Evolutionary conservation across 2,329 filamentous ascomycete species (phyloP).

Genomic region (Exophiala spinifera): DNA sequence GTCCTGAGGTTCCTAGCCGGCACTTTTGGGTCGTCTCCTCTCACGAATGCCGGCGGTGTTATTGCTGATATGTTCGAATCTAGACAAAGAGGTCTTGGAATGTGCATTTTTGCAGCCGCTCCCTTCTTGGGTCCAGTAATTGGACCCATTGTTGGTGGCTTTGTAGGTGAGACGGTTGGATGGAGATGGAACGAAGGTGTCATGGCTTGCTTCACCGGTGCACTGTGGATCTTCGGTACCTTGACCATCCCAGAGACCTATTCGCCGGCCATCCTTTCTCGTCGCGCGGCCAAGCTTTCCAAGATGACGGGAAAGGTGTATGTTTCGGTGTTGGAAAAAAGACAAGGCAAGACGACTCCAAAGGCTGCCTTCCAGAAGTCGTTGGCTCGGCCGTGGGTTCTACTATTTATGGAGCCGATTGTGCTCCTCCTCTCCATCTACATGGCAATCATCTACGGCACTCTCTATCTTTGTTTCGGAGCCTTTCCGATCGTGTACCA

Average conservation of each 20-base stretch:
- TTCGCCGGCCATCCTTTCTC: conserved; percentile 50
- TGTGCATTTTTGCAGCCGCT: conserved; percentile 57
- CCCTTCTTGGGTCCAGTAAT: conserved; percentile 50
- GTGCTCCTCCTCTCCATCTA: conserved; percentile 63
- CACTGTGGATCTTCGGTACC: conserved; percentile 54
- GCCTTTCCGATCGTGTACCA: conserved; percentile 66
- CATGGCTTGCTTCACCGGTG: conserved; percentile 60
- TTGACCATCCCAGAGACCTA: conserved; percentile 60
- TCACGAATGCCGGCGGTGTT: conserved; percentile 62
- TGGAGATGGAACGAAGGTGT: conserved; percentile 69
- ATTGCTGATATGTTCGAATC: conserved; percentile 61
- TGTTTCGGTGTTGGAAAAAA: conserved; percentile 50
- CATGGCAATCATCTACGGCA: conserved; percentile 33
- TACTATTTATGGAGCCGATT: conserved; percentile 68
- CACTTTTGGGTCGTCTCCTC: conserved; percentile 58
- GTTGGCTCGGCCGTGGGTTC: conserved; percentile 62
- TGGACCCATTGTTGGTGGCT: conserved; percentile 54
- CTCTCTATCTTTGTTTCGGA: conserved; percentile 57
- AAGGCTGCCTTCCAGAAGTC: conserved; percentile 52
- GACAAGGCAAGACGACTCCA: conserved; percentile 35
- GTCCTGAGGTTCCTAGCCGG: conserved; percentile 66
- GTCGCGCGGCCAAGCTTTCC: conserved; percentile 51
- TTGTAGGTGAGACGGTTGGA: conserved; percentile 36
- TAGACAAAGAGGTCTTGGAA: conserved; percentile 59
- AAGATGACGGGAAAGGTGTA: conserved; percentile 55